Evolutionary conservation across 2,329 filamentous ascomycete genomes (phyloP).

Genomic region (Paraconiothyrium sp.): DNA sequence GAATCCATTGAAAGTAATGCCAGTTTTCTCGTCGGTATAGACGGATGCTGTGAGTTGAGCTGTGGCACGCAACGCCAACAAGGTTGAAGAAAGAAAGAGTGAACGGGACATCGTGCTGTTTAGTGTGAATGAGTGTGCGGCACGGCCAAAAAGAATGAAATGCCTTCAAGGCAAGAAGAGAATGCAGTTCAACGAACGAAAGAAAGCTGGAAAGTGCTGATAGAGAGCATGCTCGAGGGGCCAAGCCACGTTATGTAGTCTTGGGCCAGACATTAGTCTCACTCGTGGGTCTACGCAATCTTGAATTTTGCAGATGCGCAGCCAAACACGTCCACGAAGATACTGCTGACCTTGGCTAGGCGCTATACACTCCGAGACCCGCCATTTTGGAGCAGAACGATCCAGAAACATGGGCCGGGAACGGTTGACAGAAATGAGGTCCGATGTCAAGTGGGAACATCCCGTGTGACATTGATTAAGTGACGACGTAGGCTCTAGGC

Average conservation of each 20-base stretch:
- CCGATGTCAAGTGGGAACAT: constrained; percentile 4
- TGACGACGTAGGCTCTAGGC: not conserved
- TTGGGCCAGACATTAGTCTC: constrained; percentile 1
- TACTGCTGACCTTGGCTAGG: not conserved
- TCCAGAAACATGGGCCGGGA: constrained; percentile 4
- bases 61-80: constrained; percentile 35
- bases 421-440: not conserved
- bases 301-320: constrained; percentile 4
- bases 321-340: constrained; percentile 4
- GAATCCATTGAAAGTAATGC: constrained; percentile 45
- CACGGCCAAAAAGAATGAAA: constrained; percentile 38
- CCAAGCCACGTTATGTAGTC: constrained; percentile 5
- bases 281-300: constrained; percentile 9
- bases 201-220: constrained; percentile 3
- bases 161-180: constrained; percentile 46
- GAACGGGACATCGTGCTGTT: constrained; percentile 38
- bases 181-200: constrained; percentile 31
- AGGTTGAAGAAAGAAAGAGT: constrained; percentile 36
- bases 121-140: constrained; percentile 31
- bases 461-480: constrained; percentile 13
- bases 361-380: not conserved
- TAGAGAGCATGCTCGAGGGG: not conserved
- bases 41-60: constrained; percentile 35
- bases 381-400: not conserved
- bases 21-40: constrained; percentile 44